A percentile compares a stretch with the other conserved stretches of the same genome.
Conservation (phyloP, 2,329 filamentous ascomycete species). For the Didymella lethalis region DNA sequence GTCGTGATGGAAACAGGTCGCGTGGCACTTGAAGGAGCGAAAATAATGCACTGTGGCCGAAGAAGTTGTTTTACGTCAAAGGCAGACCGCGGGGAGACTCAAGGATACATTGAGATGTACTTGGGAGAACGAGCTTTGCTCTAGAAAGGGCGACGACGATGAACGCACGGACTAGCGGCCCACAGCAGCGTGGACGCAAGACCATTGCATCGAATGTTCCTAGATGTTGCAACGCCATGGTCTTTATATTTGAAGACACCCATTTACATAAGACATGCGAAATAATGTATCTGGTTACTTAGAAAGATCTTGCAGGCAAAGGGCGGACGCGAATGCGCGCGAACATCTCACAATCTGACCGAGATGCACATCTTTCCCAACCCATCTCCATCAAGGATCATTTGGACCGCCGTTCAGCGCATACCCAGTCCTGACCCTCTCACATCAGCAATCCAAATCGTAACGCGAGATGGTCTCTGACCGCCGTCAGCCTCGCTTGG, state of each 20-base stretch:
- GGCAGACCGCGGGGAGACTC: neutral
- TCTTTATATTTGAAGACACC: neutral
- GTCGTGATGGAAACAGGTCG: neutral
- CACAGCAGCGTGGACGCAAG: too few relatives aligned
- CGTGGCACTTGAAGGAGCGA: neutral
- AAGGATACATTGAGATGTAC: neutral
- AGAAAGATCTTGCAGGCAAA: neutral
- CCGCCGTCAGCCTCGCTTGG: slow-evolving; percentile 16
- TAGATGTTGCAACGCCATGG: neutral
- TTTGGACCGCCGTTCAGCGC: neutral
- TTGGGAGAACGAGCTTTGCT: neutral
- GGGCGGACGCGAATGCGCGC: too few relatives aligned
- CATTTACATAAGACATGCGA: neutral
- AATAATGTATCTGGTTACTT: neutral
- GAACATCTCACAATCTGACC: too few relatives aligned
- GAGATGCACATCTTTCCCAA: neutral
- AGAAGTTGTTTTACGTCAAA: neutral
- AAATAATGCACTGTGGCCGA: neutral
- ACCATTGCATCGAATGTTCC: neutral
- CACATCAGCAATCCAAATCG: slow-evolving; percentile 6
- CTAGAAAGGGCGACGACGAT: neutral
- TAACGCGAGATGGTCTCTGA: neutral
- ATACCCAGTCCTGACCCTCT: neutral
- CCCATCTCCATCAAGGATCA: neutral
- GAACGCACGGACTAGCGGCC: neutral